Evolutionary conservation across 768 basidiomycete species (phyloP).

Genomic region (Tricholoma sp.): DNA sequence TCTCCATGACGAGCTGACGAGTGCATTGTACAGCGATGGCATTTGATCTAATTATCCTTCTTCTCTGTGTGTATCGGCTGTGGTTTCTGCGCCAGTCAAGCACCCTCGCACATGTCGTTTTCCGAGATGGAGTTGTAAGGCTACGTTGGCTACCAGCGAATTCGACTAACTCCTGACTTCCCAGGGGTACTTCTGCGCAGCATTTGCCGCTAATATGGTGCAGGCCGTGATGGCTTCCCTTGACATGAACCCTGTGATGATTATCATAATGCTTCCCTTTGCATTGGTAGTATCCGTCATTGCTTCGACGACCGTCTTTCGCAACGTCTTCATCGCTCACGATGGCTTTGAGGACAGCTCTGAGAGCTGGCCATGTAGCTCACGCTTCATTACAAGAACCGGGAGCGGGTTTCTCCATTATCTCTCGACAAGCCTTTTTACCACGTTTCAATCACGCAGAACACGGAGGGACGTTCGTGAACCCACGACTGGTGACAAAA

Average conservation of each 20-base stretch:
- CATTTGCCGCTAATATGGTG: constrained; percentile 28
- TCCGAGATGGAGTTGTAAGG: constrained; percentile 28
- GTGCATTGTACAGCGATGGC: constrained; percentile 22
- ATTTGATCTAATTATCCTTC: constrained; percentile 28
- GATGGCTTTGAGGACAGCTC: constrained; percentile 23
- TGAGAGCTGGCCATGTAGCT: background rate
- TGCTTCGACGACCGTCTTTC: background rate
- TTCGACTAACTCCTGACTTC: background rate
- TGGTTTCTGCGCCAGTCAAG: constrained; percentile 17
- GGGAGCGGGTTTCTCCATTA: too few species aligned
- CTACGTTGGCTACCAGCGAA: background rate
- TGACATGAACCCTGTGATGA: constrained; percentile 29
- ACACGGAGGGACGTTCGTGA: constrained; percentile 12
- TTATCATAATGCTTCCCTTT: constrained; percentile 28
- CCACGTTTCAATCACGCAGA: constrained; percentile 1
- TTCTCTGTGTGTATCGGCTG: constrained; percentile 24
- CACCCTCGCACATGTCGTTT: constrained; percentile 23
- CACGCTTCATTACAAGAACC: too few species aligned
- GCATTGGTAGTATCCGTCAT: constrained; percentile 30
- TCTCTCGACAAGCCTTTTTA: too few species aligned
- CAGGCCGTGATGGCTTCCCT: constrained; percentile 27
- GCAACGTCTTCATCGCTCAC: constrained; percentile 7
- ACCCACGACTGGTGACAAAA: constrained; percentile 15
- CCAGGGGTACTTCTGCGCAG: constrained; percentile 27
- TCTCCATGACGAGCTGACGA: background rate